These are phyloP conservation scores for Melastoma candidum DNA, from an alignment of 441 rosid genomes.

Conservation along the genomic window DNA sequence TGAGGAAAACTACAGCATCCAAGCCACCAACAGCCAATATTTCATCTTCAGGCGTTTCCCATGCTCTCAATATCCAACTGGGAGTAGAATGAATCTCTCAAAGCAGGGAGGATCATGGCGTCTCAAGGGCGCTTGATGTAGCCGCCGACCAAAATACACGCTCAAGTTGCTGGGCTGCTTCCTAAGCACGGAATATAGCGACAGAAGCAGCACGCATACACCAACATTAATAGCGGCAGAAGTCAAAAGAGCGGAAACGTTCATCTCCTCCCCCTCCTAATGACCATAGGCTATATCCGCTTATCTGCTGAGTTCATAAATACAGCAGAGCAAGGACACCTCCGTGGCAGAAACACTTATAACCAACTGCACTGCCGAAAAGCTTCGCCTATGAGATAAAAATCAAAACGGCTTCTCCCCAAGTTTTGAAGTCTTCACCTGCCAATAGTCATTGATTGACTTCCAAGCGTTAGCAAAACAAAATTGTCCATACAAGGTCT, in stretches of 20 bases:
- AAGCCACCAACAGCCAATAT: constrained; percentile 61
- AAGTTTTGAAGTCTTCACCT: too few relatives aligned
- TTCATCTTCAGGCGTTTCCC: constrained; percentile 83
- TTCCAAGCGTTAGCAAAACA: too few relatives aligned
- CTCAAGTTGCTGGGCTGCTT: constrained; percentile 66
- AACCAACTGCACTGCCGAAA: too few relatives aligned
- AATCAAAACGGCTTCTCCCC: too few relatives aligned
- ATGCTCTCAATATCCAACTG: constrained; percentile 81
- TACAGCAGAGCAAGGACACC: too few relatives aligned
- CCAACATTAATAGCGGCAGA: constrained; percentile 82
- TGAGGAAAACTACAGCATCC: constrained; percentile 80
- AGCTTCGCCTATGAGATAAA: too few relatives aligned
- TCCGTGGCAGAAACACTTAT: too few relatives aligned
- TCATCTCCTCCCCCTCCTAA: constrained; percentile 34
- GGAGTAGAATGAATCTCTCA: constrained; percentile 90
- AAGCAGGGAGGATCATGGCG: constrained; percentile 38
- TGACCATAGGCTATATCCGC: constrained; percentile 17
- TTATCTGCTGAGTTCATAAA: too few relatives aligned
- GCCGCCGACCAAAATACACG: constrained; percentile 73
- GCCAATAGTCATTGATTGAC: too few relatives aligned
- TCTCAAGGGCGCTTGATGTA: constrained; percentile 29
- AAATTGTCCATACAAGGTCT: too few relatives aligned
- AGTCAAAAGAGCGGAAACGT: constrained; percentile 57
- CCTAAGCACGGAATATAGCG: constrained; percentile 68
- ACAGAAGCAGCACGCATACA: constrained; percentile 47